A percentile compares a stretch with the other conserved stretches of the same genome.
These are phyloP conservation scores for Hysterangium stoloniferum DNA, from an alignment of 768 basidiomycete species.

Conservation along the genomic window DNA sequence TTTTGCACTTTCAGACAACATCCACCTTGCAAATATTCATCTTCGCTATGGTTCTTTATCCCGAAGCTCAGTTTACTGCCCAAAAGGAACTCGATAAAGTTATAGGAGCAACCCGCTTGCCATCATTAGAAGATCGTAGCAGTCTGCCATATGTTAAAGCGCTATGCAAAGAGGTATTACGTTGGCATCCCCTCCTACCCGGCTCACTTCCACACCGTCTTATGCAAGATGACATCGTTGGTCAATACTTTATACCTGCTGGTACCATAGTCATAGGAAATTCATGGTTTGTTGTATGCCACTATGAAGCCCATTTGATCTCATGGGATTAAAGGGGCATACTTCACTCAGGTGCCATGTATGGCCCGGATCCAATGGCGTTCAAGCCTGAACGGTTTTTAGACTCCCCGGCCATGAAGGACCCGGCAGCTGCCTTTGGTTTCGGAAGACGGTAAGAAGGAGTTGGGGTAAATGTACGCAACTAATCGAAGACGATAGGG, in stretches of 20 bases:
- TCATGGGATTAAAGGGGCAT: conserved; percentile 1
- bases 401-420: neutral
- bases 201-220: neutral
- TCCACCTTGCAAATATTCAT: conserved; percentile 13
- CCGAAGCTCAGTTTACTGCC: conserved; percentile 15
- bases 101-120: conserved; percentile 12
- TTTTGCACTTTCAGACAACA: conserved; percentile 8
- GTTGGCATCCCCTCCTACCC: conserved; percentile 12
- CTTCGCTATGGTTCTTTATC: conserved; percentile 16
- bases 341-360: conserved; percentile 6
- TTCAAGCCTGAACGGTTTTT: conserved; percentile 14
- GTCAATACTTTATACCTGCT: neutral
- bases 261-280: conserved; percentile 5
- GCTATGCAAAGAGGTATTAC: conserved; percentile 4
- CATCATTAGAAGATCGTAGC: neutral
- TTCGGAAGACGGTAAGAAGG: conserved; percentile 3
- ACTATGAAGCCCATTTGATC: too few species aligned
- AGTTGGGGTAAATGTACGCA: too few species aligned
- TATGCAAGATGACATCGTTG: conserved; percentile 2
- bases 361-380: conserved; percentile 6
- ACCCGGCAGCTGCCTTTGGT: conserved; percentile 2
- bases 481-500: conserved; percentile 19
- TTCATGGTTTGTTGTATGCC: neutral
- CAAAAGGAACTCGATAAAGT: conserved; percentile 17
- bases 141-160: conserved; percentile 13